Base-by-base conservation (phyloP, 2,329 filamentous ascomycete genomes). In the Paecilomyces dactylethromorphus region DNA sequence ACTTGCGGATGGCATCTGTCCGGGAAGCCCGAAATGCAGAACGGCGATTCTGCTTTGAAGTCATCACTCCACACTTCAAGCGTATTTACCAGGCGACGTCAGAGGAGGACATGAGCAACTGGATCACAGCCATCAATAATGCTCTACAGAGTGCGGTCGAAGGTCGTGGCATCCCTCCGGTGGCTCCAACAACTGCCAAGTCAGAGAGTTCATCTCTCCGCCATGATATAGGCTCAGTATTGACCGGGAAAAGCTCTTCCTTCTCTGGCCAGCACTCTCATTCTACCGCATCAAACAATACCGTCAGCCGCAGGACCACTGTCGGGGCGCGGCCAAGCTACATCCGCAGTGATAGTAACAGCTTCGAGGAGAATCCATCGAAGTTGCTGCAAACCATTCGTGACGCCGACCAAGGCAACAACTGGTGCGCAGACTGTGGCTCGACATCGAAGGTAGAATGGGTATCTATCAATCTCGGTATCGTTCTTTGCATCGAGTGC, bases 381-480 rank as follows among this genome's bases (percentile, higher is more conserved):
- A 92, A 88, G 71, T 81, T 99, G 8, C 82, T 99, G 4, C 91
- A 96, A 71, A 87, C 89, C 70, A 85, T 99, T 50, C 88, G 93
- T 55, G 90, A 95, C 59, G 90, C 89, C 55, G 94, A 99, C 69
- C 89, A 96, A 68, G 92, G 91, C 49, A 99, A 99, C 74, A 88
- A 86, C 65, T 90, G 89, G 84, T 99, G 94, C 71, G 94, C 94
- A 15, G 94, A 99, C 73, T 99, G 94, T 70, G 90, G 91, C 11
- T 95, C 92, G 7, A 88, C 89, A 33, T 85, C 87, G 69, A 97
- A 97, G 78, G 92, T 96, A 22, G 94, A 99, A 74, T 99, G 94
- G 94, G 94, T 97, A 29, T 97, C 94, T 0, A 96, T 99, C 76
- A 99, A 99, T 68, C 82, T 99, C 3, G 94, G 91, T 53, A 96